Base-by-base conservation (phyloP, 2,329 filamentous ascomycete genomes). In the Didymella lethalis region DNA sequence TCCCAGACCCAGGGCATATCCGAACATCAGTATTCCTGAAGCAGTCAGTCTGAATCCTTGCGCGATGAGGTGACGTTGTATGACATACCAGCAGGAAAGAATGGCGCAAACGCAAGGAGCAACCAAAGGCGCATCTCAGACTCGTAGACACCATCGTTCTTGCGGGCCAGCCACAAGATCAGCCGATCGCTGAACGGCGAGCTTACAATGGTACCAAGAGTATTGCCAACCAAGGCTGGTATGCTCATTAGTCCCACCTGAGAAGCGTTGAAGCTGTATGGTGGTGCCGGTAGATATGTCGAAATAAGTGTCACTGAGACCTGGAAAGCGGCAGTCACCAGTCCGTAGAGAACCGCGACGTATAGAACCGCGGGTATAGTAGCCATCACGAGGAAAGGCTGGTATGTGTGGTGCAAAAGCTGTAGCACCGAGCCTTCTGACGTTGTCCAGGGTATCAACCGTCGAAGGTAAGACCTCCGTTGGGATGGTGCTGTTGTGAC, bases 141-240 rank as follows among this genome's bases (percentile, higher is more conserved):
- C 64, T 84, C 82, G 66, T 83, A 84, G 47, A 83, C 73, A 11
- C 82, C 82, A 23, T 72, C 72, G 65, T 83, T 83, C 58, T 73
- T 77, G 59, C 76, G 77, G 6, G 81, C 78, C 48, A 82, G 74
- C 64, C 71, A 79, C 34, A 66, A 64, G 40, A 75, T 75, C 7
- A 76, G 34, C 7, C 71, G 72, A 61, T 79, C 77, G 8, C 69
- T 66, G 8, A 73, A 60, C 0, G 66, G 61, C 1, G 70, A 75
- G 4, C 72, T 62, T 12, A 77, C 53, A 12, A 76, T 48, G 16
- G 70, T 67, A 18, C 72, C 76, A 11, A 79, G 36, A 2, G 76
- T 63, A 25, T 72, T 74, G 25, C 78, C 78, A 6, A 76, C 66
- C 14, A 77, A 75, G 2, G 75, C 74, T 2, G 72, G 70, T 7